phyloP scores from a whole-genome alignment of 176 grass and related monocot genomes.

The Oryza officinalis region DNA sequence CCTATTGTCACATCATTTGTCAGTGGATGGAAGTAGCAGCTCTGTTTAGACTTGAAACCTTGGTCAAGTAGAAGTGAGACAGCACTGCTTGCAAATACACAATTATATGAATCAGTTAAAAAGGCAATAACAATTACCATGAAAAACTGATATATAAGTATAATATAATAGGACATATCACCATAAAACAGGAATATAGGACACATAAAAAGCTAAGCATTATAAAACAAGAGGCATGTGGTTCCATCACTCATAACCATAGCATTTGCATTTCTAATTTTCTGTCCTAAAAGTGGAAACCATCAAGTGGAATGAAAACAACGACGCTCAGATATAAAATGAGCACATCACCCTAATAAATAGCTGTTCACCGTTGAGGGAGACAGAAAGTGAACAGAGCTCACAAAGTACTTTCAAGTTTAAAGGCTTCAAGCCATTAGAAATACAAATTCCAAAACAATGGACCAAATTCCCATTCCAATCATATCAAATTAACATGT shows the following conservation, averaged over 20 bases:
- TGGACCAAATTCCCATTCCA: not conserved
- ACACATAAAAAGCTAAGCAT: not conserved
- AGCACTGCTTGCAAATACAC: conserved; percentile 47
- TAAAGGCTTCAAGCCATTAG: not conserved
- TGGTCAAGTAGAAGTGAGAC: conserved; percentile 91
- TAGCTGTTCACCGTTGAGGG: not conserved
- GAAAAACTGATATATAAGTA: not conserved
- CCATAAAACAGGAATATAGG: conserved; percentile 7
- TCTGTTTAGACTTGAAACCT: conserved; percentile 71
- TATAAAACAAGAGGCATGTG: not conserved
- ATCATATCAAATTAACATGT: conserved; percentile 20
- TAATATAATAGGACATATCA: conserved; percentile 20
- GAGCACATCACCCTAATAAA: not conserved
- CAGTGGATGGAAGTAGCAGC: conserved; percentile 92
- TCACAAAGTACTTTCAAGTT: not conserved
- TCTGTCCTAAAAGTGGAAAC: not conserved
- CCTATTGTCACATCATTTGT: conserved; percentile 94
- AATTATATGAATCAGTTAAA: conserved; percentile 35
- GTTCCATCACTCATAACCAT: not conserved
- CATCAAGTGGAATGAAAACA: not conserved
- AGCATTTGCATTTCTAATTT: not conserved
- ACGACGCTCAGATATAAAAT: conserved; percentile 13
- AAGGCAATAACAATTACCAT: not conserved
- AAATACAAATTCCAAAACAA: conserved; percentile 23
- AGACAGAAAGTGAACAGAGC: not conserved